Percentiles rank a stretch among this genome's conserved stretches.
These are phyloP conservation scores for Tolypocladium sp. DNA, from an alignment of 2,329 filamentous ascomycete genomes.

Conservation along the genomic window DNA sequence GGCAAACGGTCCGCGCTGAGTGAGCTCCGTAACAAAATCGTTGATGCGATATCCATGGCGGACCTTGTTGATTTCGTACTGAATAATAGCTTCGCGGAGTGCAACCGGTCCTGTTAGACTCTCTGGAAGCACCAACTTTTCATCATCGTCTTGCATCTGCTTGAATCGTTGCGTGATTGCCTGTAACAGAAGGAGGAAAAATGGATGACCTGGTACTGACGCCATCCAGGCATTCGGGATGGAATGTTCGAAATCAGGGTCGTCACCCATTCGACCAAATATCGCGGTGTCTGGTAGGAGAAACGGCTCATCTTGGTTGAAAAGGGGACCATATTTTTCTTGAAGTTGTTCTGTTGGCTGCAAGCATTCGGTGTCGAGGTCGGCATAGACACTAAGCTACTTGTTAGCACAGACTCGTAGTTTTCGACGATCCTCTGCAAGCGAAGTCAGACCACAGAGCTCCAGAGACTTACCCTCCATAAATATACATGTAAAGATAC, in stretches of 20 bases:
- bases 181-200: conserved; percentile 17
- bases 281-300: conserved; percentile 8
- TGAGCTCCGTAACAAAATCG: conserved; percentile 1
- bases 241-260: conserved; percentile 17
- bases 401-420: too few relatives aligned
- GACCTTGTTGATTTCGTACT: conserved; percentile 3
- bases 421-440: too few relatives aligned
- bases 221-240: conserved; percentile 29
- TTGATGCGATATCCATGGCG: neutral
- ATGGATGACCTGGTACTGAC: conserved; percentile 21
- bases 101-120: conserved; percentile 8
- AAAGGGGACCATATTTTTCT: neutral
- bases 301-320: neutral
- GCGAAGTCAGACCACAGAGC: too few relatives aligned
- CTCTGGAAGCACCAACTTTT: conserved; percentile 4
- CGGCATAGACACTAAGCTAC: conserved; percentile 22
- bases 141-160: neutral
- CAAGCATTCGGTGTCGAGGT: conserved; percentile 13
- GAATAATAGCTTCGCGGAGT: conserved; percentile 5
- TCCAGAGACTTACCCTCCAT: conserved; percentile 20
- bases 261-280: conserved; percentile 22
- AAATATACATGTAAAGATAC: conserved; percentile 26
- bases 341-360: conserved; percentile 2
- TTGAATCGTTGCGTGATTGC: neutral
- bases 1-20: neutral